These are phyloP conservation scores for Pilobolus umbonatus DNA, from an alignment of 192 early-diverging fungal genomes.

Conservation along the genomic window DNA sequence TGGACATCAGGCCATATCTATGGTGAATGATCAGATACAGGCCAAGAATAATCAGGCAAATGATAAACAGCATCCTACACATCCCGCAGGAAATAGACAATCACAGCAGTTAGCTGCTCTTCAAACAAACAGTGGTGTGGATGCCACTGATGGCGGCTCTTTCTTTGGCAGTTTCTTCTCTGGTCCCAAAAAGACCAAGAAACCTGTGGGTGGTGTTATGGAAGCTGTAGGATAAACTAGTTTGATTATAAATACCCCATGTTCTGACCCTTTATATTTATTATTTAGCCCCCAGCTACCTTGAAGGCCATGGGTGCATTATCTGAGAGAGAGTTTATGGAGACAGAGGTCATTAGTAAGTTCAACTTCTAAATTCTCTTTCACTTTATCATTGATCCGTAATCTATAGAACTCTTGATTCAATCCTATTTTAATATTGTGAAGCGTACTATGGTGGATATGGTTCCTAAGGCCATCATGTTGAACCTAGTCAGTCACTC, in stretches of 20 bases:
- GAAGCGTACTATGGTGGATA: constrained; percentile 94
- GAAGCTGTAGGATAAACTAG: constrained; percentile 48
- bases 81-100: no score
- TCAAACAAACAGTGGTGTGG: constrained; percentile 11
- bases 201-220: constrained; percentile 55
- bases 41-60: background rate
- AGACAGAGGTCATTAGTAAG: constrained; percentile 98
- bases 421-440: constrained; percentile 99
- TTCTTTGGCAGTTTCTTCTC: constrained; percentile 99
- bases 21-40: constrained; percentile 69
- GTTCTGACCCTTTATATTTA: background rate
- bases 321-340: constrained; percentile 96
- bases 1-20: constrained; percentile 91
- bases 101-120: background rate
- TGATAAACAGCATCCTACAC: background rate
- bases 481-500: constrained; percentile 87
- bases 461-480: constrained; percentile 99
- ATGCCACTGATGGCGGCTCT: constrained; percentile 9
- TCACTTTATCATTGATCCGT: no score
- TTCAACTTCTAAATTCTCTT: constrained; percentile 5
- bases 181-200: constrained; percentile 69
- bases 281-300: constrained; percentile 70
- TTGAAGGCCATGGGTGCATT: constrained; percentile 94
- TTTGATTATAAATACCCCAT: background rate
- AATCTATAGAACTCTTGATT: constrained; percentile 80